These are phyloP conservation scores for Aureobasidium sp. DNA, from an alignment of 2,329 filamentous ascomycete species.

Conservation along the genomic window DNA sequence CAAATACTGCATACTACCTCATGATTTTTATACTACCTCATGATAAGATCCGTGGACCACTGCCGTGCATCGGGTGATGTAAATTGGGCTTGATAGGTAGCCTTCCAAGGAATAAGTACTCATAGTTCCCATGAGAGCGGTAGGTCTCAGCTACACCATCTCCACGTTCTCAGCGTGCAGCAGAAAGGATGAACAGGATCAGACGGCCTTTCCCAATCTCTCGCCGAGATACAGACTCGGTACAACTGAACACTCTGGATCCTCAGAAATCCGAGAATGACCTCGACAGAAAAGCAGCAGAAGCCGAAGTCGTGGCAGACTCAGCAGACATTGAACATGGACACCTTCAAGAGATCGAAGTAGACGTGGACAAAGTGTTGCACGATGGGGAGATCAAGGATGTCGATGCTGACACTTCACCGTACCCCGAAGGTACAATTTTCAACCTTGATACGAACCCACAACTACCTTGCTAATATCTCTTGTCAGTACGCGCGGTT, in stretches of 20 bases:
- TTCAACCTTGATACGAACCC: too few relatives aligned
- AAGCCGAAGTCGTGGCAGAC: constrained; percentile 17
- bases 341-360: constrained; percentile 29
- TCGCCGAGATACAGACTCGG: constrained; percentile 23
- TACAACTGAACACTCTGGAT: constrained; percentile 24
- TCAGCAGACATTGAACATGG: constrained; percentile 22
- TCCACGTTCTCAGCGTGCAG: background rate
- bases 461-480: background rate
- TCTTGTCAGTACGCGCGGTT: constrained; percentile 48
- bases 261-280: constrained; percentile 20
- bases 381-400: constrained; percentile 38
- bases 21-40: background rate
- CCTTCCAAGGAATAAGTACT: background rate
- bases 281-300: constrained; percentile 15
- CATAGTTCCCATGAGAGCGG: background rate
- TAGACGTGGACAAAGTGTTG: constrained; percentile 34
- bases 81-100: background rate
- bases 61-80: background rate
- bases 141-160: background rate
- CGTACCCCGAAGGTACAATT: constrained; percentile 49
- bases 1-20: background rate
- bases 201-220: constrained; percentile 23
- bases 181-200: constrained; percentile 23
- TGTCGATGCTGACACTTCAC: constrained; percentile 40
- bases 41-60: background rate